These are phyloP conservation scores for Alternaria triticina DNA, from an alignment of 2,329 filamentous ascomycete genomes.

Conservation along the genomic window DNA sequence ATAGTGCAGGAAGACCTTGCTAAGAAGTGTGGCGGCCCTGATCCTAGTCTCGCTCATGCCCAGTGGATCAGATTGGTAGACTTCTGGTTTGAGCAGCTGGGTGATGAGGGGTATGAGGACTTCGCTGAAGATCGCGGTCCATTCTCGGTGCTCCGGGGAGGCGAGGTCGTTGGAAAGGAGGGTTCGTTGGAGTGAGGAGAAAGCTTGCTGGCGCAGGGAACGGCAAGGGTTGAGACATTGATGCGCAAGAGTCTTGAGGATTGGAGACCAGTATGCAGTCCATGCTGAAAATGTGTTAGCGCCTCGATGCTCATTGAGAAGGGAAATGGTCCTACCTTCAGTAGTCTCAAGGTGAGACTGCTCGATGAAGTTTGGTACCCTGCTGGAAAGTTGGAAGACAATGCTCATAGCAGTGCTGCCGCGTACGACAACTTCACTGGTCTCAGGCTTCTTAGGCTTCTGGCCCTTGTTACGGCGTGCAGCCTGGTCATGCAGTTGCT, in stretches of 20 bases:
- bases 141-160: slow-evolving; percentile 83
- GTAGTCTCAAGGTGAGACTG: slow-evolving; percentile 89
- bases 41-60: slow-evolving; percentile 97
- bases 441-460: slow-evolving; percentile 61
- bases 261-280: slow-evolving; percentile 97
- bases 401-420: slow-evolving; percentile 82
- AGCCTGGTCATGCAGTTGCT: slow-evolving; percentile 70
- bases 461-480: slow-evolving; percentile 58
- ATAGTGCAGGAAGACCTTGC: slow-evolving; percentile 95
- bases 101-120: slow-evolving; percentile 92
- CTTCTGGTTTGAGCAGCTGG: slow-evolving; percentile 87
- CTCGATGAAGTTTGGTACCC: slow-evolving; percentile 85
- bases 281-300: slow-evolving; percentile 66
- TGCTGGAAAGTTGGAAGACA: slow-evolving; percentile 79
- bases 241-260: slow-evolving; percentile 84
- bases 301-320: no score
- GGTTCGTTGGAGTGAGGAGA: slow-evolving; percentile 83
- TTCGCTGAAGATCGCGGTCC: slow-evolving; percentile 93
- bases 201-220: slow-evolving; percentile 87
- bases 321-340: slow-evolving; percentile 76
- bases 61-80: slow-evolving; percentile 86
- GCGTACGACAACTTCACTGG: slow-evolving; percentile 75
- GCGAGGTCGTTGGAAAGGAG: slow-evolving; percentile 85
- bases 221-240: slow-evolving; percentile 96
- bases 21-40: slow-evolving; percentile 86